These are phyloP conservation scores for Umbellularia californica DNA, from an alignment of 164 flowering plant species.

Conservation along the genomic window DNA sequence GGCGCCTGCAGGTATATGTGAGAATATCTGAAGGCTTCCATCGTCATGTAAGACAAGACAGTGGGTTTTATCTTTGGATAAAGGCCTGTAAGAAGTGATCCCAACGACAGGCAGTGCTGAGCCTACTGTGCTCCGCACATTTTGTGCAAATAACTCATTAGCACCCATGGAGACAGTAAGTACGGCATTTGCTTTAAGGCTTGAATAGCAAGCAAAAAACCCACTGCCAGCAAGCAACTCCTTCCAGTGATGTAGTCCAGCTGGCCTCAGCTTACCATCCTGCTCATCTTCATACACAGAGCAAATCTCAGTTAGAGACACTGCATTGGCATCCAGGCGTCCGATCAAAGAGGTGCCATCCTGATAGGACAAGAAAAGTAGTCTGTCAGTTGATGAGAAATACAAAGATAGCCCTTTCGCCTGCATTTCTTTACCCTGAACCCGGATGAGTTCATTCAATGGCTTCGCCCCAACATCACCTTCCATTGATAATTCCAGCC, in stretches of 20 bases:
- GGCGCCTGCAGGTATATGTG: conserved; percentile 56
- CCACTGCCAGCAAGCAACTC: conserved; percentile 82
- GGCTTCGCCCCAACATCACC: conserved; percentile 70
- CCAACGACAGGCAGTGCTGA: conserved; percentile 84
- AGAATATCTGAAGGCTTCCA: conserved; percentile 96
- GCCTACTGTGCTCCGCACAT: conserved; percentile 65
- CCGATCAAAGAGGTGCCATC: conserved; percentile 86
- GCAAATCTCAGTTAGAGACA: conserved; percentile 64
- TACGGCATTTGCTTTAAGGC: conserved; percentile 65
- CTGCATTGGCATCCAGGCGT: conserved; percentile 54
- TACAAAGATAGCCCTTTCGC: conserved; percentile 73
- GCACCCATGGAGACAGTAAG: conserved; percentile 47
- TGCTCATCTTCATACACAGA: conserved; percentile 70
- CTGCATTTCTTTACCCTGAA: conserved; percentile 44
- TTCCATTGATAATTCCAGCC: conserved; percentile 63
- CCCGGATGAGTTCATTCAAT: conserved; percentile 55
- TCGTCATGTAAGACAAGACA: conserved; percentile 91
- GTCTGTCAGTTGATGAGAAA: conserved; percentile 59
- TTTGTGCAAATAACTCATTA: conserved; percentile 69
- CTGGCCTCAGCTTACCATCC: conserved; percentile 64
- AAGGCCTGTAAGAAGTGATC: conserved; percentile 81
- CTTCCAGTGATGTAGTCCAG: conserved; percentile 89
- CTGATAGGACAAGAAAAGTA: conserved; percentile 77
- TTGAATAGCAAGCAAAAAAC: conserved; percentile 81
- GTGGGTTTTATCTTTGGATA: conserved; percentile 86